Base-by-base conservation (phyloP, 2,329 filamentous ascomycete species). In the Sclerotinia trifoliorum region DNA sequence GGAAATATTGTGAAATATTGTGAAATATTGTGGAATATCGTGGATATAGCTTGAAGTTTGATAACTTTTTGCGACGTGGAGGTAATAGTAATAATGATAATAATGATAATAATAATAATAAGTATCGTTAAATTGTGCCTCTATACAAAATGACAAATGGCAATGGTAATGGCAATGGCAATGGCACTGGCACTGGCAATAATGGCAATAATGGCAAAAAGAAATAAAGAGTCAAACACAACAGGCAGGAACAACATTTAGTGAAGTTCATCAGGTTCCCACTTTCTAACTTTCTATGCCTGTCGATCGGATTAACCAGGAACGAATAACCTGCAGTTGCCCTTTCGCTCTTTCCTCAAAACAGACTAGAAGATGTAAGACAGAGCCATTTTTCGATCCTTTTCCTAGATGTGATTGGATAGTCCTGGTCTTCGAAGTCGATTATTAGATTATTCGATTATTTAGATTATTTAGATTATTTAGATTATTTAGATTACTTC, bases 221-320 rank as follows among this genome's bases (percentile, higher is more conserved):
- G 39, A 62, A 51, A 51, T 19, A 49, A 51, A 62, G 58, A 62
- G 44, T 62, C 58, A 49, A 62, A 35, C 0, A 21, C 58, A 49
- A 39, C 46, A 49, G 42, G 57, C 46, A 49, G 42, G 57, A 61
- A 61, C 39, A 60, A 60, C 57, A 60, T 46, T n/a, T 21, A 61
- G 44, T 49, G 19, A 35, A 35, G 19, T 29, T 35, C 58, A 29
- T 49, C 19, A n/a, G n/a, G 19, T 29, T 35, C 58, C 58, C 58
- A 61, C 58, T 49, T 49, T 61, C 44, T 13, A 13, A 39, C 39
- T 39, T 13, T 39, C 35, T 61, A 44, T 58, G 58, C 58, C 44
- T 62, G 58, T 62, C 58, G 58, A 62, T 62, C 46, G 5, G 5
- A 62, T 62, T 48, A 39, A 62, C 21, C 8, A 26, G 44, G 58